A percentile compares a stretch with the other conserved stretches of the same genome.
Evolutionary conservation across 129 eudicot genomes (phyloP).

Genomic region (Daucus carota): DH1_v3.0 NC_030384.2:25943001-25943500

Average conservation of each 20-base stretch:
- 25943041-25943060: not conserved
- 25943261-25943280: not conserved
- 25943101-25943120: not conserved
- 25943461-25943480: not conserved
- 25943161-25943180: not conserved
- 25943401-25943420: too few species aligned
- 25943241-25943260: not conserved
- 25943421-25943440: too few species aligned
- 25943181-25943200: not conserved
- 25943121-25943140: not conserved
- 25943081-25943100: not conserved
- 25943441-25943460: not conserved
- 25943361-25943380: not conserved
- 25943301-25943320: too few species aligned
- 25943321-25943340: too few species aligned
- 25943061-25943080: not conserved
- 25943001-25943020: not conserved
- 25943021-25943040: not conserved
- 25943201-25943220: not conserved
- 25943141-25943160: not conserved
- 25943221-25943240: not conserved
- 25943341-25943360: not conserved
- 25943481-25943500: not conserved
- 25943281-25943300: not conserved
- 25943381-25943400: not conserved